Evolutionary conservation across 352 stramenopile genomes (phyloP), one percentile per base, ranked within the genome.

Genomic region (Phytophthora cryptogea): DNA sequence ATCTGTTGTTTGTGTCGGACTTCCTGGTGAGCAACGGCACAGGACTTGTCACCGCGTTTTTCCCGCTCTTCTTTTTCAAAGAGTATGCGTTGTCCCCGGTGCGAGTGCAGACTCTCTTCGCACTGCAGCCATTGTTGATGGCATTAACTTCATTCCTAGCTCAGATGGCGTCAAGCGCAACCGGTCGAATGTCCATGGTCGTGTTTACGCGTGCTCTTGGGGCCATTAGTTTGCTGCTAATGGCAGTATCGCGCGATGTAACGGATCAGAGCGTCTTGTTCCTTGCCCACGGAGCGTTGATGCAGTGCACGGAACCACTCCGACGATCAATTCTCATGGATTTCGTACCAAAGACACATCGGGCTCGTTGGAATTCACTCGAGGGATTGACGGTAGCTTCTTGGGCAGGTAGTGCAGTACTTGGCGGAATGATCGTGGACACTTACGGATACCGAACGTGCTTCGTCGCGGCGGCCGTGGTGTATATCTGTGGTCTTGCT

Each of bases 311-410:
- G 0, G 75, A 86, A 46, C 81, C 81, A 8, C 51, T 93, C 28
- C 73, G 82, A 9, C 76, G 76, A 28, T 90, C 83, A 27, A 28
- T 93, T 17, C 66, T 93, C 10, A 91, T 93, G 81, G 83, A 93
- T 54, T 88, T 88, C 43, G 81, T 93, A 23, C 72, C 79, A 2
- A 80, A 77, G 36, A 53, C 67, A 7, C 58, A 85, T 39, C 81
- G 83, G 20, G 83, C 78, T 6, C 76, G 78, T 0, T 93, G 83
- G 83, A 90, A 86, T 40, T 81, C 82, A 17, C 66, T 92, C 11
- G 78, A 92, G 43, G 77, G 77, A 8, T 55, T 94, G 40, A 80
- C 82, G 2, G 70, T 73, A 48, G 83, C 87, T 30, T 77, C 77
- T 9, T 92, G 73, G 73, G 54, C 76, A 2, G 82, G 82, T 27